These are phyloP conservation scores for Lachnellula willkommii DNA, from an alignment of 2,329 filamentous ascomycete species.

Conservation along the genomic window DNA sequence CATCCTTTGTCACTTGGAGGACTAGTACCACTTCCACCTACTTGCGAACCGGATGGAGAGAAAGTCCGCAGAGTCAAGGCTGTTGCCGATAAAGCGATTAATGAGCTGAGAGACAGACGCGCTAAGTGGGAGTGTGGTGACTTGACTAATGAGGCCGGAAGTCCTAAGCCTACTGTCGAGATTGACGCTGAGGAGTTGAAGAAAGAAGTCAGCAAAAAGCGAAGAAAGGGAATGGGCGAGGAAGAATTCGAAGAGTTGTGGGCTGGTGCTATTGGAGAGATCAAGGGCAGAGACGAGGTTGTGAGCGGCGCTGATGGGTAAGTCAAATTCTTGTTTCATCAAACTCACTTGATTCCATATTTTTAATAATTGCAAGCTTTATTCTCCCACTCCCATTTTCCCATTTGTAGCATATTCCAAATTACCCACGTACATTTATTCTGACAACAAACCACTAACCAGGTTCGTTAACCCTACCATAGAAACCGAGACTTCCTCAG, in stretches of 20 bases:
- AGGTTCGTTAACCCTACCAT: conserved; percentile 67
- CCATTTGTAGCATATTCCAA: conserved; percentile 17
- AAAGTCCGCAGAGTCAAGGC: conserved; percentile 82
- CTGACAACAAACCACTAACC: conserved; percentile 71
- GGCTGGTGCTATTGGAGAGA: conserved; percentile 66
- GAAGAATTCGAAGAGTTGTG: conserved; percentile 90
- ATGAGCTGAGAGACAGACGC: conserved; percentile 76
- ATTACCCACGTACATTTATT: conserved; percentile 37
- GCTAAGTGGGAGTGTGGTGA: conserved; percentile 90
- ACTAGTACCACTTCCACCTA: conserved; percentile 76
- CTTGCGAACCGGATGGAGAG: conserved; percentile 90
- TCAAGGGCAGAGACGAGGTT: conserved; percentile 58
- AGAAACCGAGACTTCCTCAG: conserved; percentile 69
- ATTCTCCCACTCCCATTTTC: conserved; percentile 6
- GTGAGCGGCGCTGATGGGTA: conserved; percentile 47
- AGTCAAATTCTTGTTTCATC: conserved; percentile 32
- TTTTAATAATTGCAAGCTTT: neutral
- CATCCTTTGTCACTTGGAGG: conserved; percentile 82
- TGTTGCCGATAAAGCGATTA: conserved; percentile 81
- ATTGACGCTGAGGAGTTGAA: conserved; percentile 68
- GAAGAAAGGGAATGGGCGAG: conserved; percentile 76
- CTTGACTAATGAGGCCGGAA: conserved; percentile 55
- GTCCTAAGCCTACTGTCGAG: conserved; percentile 55
- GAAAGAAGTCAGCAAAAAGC: conserved; percentile 66
- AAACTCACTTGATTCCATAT: too few species aligned